Evolutionary conservation across 2,329 filamentous ascomycete genomes (phyloP), one percentile per base, ranked within the genome.

Genomic region (Helotiales sp.): DNA sequence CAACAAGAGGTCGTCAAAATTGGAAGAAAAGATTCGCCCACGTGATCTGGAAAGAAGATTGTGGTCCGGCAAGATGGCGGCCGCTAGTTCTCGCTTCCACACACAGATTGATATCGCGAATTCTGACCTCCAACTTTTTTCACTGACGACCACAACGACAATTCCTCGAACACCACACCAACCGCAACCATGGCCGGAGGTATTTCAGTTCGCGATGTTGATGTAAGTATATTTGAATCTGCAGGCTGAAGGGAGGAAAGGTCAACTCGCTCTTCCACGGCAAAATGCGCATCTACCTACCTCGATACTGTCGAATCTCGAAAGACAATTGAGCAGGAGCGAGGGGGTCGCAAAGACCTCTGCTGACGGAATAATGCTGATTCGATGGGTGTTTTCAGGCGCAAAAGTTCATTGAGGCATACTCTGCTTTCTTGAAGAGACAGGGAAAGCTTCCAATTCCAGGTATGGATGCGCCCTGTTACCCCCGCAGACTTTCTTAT

Each of bases 391-490:
- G 71, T 68, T 69, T 80, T 76, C 84, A 92, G 89, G 91, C 92
- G 83, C 91, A 93, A 83, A 93, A 94, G 86, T 96, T 96, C 87
- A 94, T 96, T 85, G 84, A 86, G 77, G 87, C 91, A 80, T 96
- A 96, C 82, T 87, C 91, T 81, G 90, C 88, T 79, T 96, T 96
- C 89, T 84, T 96, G 88, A 96, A 96, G 91, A 90, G 92, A 79
- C 92, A 96, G 87, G 93, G 93, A 85, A 95, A 95, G 87, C 91
- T 96, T 77, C 91, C 91, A 80, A 93, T 95, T 79, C 92, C 92
- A 82, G 91, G 92, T 94, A 88, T 80, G 89, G 86, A 49, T 67
- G 54, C 58, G 22, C 28, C n/a, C 61, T 43, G 32, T 52, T 8
- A 24, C n/a, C 22, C 22, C 8, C 22, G 8, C 47, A 13, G 32